These are phyloP conservation scores for Pythium oligandrum DNA, from an alignment of 352 stramenopile genomes.

Conservation along the genomic window DNA sequence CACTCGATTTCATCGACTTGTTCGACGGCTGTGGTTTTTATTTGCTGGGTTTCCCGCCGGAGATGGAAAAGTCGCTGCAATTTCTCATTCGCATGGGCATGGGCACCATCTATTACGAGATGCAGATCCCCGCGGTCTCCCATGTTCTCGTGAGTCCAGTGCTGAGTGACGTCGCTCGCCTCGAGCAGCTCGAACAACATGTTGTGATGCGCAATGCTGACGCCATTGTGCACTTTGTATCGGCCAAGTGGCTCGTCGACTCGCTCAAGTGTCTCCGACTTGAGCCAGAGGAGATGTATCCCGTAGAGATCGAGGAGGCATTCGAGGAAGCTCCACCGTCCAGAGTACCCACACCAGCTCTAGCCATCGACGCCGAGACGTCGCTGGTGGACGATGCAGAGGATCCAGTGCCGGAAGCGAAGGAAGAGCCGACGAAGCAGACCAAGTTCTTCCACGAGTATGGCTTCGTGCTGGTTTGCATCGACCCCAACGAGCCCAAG, in stretches of 20 bases:
- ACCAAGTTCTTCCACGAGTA: slow-evolving; percentile 34
- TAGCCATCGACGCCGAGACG: not conserved
- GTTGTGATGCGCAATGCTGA: slow-evolving; percentile 25
- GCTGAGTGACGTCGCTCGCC: slow-evolving; percentile 25
- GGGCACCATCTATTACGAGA: slow-evolving; percentile 63
- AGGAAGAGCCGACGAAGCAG: not conserved
- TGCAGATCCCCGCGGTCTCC: slow-evolving; percentile 51
- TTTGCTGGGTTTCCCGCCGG: slow-evolving; percentile 44
- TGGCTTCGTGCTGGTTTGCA: slow-evolving; percentile 57
- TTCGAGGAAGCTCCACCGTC: not conserved
- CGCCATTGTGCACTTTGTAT: slow-evolving; percentile 43
- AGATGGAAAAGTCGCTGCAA: slow-evolving; percentile 36
- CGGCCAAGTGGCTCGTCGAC: slow-evolving; percentile 62
- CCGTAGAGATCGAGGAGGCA: slow-evolving; percentile 44
- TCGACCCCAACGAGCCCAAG: slow-evolving; percentile 36
- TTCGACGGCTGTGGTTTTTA: slow-evolving; percentile 65
- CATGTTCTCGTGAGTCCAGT: slow-evolving; percentile 64
- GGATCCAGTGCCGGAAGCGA: too few species aligned
- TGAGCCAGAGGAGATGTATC: slow-evolving; percentile 60
- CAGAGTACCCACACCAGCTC: not conserved
- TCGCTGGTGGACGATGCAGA: not conserved
- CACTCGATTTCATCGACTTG: slow-evolving; percentile 39
- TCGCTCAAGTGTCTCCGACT: slow-evolving; percentile 41
- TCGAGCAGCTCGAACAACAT: slow-evolving; percentile 27
- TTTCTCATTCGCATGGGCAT: slow-evolving; percentile 54